These are phyloP conservation scores for Trametes villosa DNA, from an alignment of 768 basidiomycete genomes.

Conservation along the genomic window DNA sequence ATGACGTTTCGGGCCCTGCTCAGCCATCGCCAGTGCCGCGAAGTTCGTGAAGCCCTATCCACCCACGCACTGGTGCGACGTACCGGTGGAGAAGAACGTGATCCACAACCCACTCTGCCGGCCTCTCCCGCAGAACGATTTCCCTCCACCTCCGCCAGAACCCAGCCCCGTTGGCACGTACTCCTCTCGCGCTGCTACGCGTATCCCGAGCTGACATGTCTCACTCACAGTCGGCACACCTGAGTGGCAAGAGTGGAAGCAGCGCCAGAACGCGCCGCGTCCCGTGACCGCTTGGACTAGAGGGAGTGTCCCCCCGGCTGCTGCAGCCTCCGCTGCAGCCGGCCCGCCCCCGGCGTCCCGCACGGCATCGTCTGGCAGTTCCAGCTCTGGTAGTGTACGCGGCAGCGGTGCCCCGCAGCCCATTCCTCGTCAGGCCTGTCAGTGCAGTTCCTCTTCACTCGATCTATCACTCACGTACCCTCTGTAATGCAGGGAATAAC, in stretches of 20 bases:
- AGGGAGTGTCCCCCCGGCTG: background rate
- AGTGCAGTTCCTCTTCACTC: background rate
- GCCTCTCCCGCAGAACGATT: constrained; percentile 43
- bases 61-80: constrained; percentile 39
- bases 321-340: background rate
- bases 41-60: constrained; percentile 48
- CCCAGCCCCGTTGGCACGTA: constrained; percentile 40
- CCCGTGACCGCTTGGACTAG: constrained; percentile 1
- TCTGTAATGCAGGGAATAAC: constrained; percentile 3
- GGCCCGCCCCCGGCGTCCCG: background rate
- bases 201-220: background rate
- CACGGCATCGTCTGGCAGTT: background rate
- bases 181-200: too few species aligned
- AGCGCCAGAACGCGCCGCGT: background rate
- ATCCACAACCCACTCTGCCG: constrained; percentile 47
- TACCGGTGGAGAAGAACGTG: constrained; percentile 41
- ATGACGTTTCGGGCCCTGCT: background rate
- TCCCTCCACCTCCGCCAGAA: constrained; percentile 31
- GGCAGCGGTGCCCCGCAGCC: background rate
- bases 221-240: constrained; percentile 20
- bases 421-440: background rate
- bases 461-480: background rate
- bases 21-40: background rate
- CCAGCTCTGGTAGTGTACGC: background rate
- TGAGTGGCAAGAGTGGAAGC: constrained; percentile 23